These are phyloP conservation scores for Irpex lacteus DNA, from an alignment of 1,284 basidiomycete genomes.

Conservation along the genomic window DNA sequence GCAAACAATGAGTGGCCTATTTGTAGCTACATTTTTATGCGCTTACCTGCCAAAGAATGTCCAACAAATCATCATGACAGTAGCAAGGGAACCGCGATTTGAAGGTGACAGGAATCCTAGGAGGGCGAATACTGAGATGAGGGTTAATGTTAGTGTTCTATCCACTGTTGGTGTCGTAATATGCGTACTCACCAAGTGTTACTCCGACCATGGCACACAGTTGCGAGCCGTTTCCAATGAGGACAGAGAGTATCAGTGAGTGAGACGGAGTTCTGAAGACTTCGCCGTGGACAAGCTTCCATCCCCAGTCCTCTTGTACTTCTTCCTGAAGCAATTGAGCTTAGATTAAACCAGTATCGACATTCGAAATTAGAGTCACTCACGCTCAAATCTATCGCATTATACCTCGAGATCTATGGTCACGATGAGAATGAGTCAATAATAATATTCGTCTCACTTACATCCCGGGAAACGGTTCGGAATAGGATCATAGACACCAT, in stretches of 20 bases:
- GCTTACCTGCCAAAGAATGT: constrained; percentile 86
- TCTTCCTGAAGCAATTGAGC: constrained; percentile 64
- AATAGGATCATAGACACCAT: constrained; percentile 93
- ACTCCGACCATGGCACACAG: constrained; percentile 87
- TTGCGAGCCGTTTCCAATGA: constrained; percentile 91
- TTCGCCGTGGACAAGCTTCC: constrained; percentile 97
- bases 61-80: constrained; percentile 97
- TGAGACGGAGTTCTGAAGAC: constrained; percentile 87
- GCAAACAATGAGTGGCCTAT: not conserved
- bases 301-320: constrained; percentile 97
- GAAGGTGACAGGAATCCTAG: constrained; percentile 96
- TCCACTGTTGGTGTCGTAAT: not conserved
- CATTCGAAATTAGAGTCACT: constrained; percentile 21
- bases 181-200: constrained; percentile 63
- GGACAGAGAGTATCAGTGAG: constrained; percentile 79
- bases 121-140: constrained; percentile 79
- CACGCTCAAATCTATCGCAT: constrained; percentile 89
- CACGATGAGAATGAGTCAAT: constrained; percentile 26
- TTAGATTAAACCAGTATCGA: constrained; percentile 6
- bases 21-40: not conserved
- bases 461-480: constrained; percentile 87
- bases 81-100: constrained; percentile 92
- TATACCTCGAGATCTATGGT: constrained; percentile 89
- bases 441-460: constrained; percentile 44
- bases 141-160: not conserved